These are phyloP conservation scores for Brachypodium distachyon DNA, from an alignment of 202 grass and related monocot genomes.

Conservation along the genomic window DNA sequence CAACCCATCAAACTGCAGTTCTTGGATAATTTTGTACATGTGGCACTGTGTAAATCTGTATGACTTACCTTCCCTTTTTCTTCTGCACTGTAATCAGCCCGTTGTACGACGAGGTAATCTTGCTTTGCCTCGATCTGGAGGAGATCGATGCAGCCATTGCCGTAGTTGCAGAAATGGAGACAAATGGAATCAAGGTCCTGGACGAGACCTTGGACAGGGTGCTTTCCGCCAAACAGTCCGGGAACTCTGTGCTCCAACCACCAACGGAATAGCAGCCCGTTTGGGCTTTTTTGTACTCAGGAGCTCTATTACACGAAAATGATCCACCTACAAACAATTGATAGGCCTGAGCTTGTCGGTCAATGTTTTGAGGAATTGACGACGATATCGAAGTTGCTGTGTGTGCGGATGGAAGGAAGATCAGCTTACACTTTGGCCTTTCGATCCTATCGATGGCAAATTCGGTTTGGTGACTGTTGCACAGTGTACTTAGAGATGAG, in stretches of 20 bases:
- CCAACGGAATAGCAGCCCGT: background rate
- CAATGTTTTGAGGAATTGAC: background rate
- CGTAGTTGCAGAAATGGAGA: constrained; percentile 84
- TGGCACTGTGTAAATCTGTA: background rate
- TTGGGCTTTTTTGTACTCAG: background rate
- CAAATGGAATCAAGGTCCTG: constrained; percentile 71
- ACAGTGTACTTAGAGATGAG: background rate
- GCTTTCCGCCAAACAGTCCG: constrained; percentile 51
- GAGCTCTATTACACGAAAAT: background rate
- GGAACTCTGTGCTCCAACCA: constrained; percentile 37
- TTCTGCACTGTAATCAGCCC: constrained; percentile 44
- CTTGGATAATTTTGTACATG: background rate
- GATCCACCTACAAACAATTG: background rate
- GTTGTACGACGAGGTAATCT: constrained; percentile 76
- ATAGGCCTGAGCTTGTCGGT: background rate
- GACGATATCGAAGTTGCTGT: background rate
- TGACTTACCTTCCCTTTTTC: background rate
- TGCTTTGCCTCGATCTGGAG: constrained; percentile 68
- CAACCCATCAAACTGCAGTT: background rate
- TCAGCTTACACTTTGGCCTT: background rate
- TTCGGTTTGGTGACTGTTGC: background rate
- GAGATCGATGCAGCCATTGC: constrained; percentile 85
- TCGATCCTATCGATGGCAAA: background rate
- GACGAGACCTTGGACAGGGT: constrained; percentile 89
- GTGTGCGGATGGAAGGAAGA: background rate